These are phyloP conservation scores for Parasitella parasitica DNA, from an alignment of 371 early-diverging fungal genomes.

Conservation along the genomic window DNA sequence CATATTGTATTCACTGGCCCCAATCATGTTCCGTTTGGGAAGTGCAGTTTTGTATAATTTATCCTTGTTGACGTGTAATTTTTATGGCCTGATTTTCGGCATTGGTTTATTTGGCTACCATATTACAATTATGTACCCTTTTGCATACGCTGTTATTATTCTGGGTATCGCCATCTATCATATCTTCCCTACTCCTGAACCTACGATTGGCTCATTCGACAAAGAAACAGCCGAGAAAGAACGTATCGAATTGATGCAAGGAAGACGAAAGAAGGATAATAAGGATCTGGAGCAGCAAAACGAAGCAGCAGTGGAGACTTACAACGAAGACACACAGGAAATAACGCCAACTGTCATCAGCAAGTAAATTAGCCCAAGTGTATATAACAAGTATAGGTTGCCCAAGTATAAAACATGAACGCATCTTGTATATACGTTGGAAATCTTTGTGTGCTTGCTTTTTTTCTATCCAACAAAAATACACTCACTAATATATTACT, in stretches of 20 bases:
- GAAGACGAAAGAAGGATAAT: background rate
- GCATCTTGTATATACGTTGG: background rate
- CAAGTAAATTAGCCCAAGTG: background rate
- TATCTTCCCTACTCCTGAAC: conserved; percentile 44
- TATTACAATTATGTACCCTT: conserved; percentile 57
- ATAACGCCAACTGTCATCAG: background rate
- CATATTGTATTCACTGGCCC: conserved; percentile 64
- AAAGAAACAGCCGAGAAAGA: conserved; percentile 21
- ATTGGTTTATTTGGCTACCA: conserved; percentile 57
- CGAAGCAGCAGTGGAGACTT: background rate
- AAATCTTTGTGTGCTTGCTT: background rate
- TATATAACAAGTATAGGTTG: background rate
- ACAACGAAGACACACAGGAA: background rate
- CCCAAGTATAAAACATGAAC: background rate
- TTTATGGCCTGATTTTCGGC: conserved; percentile 73
- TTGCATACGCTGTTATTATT: conserved; percentile 63
- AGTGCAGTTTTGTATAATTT: conserved; percentile 77
- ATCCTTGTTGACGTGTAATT: conserved; percentile 71
- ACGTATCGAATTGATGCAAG: conserved; percentile 6
- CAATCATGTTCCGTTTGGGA: conserved; percentile 64
- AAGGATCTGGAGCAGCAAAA: background rate
- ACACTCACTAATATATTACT: conserved; percentile 13
- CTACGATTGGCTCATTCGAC: conserved; percentile 25
- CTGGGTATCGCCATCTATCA: conserved; percentile 63
- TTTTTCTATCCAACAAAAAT: background rate